Evolutionary conservation across 371 early-diverging fungal species (phyloP), one percentile per base, ranked within the genome.

Genomic region (Parasitella parasitica): DNA sequence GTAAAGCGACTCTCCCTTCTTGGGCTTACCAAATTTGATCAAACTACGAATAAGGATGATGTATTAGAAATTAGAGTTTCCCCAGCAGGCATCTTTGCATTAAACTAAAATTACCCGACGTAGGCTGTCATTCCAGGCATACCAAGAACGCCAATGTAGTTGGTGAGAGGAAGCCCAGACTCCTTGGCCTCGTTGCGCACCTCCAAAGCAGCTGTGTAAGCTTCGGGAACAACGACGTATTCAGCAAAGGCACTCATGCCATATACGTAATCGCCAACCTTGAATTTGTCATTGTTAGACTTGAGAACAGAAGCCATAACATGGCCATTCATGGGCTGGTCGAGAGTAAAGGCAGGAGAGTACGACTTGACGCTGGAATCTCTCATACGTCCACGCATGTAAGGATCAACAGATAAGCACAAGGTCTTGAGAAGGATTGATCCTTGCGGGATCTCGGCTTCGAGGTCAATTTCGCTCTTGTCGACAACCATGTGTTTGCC

Each of bases 331-430:
- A 89, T 64, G 6, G 86, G 81, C 67, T 85, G 59, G 57, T 81
- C 77, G 16, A 89, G 54, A 51, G 74, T 57, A 62, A 87, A 90
- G 11, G 82, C 71, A 20, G 84, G 55, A 22, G 67, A 58, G 54
- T 81, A 79, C 36, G 88, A 87, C 51, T 80, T 64, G 7, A 48
- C 58, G 7, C 50, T 43, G 6, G 70, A 34, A 51, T 69, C 67
- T 61, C 86, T 63, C 89, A 91, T 89, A 61, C 84, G 76, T 30
- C 84, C 84, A 59, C 89, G 87, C 80, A 86, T 80, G 46, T 83
- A 76, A 13, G 77, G 74, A 55, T 76, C 77, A 13, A 76, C 74
- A 34, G 74, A 73, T 18, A 76, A 60, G 16, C 55, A 55, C 13
- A 73, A 59, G 12, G 64, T 69, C 65, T 86, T 82, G 27, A 86